These are phyloP conservation scores for Fusarium sp. DNA, from an alignment of 2,329 filamentous ascomycete genomes.

Conservation along the genomic window DNA sequence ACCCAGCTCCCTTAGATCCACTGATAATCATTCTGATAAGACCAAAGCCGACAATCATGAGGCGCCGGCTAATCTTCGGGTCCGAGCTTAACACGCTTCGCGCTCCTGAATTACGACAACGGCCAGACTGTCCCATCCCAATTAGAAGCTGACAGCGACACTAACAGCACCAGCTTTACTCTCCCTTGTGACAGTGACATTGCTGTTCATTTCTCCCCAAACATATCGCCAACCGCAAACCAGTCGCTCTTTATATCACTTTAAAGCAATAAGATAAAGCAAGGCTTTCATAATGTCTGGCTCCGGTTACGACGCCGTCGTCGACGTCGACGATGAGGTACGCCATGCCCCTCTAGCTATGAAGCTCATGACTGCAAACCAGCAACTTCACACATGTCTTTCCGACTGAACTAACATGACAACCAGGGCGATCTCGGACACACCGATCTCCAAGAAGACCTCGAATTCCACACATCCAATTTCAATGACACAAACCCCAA, in stretches of 20 bases:
- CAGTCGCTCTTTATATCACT: neutral
- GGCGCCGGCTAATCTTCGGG: constrained; percentile 46
- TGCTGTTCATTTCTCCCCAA: constrained; percentile 16
- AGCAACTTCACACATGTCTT: neutral
- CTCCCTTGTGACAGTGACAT: constrained; percentile 28
- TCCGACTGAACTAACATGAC: constrained; percentile 27
- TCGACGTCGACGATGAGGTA: constrained; percentile 97
- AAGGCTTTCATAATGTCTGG: constrained; percentile 72
- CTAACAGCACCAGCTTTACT: constrained; percentile 23
- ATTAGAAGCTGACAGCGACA: constrained; percentile 39
- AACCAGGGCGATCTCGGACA: constrained; percentile 92
- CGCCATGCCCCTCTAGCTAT: constrained; percentile 20
- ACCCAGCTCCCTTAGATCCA: constrained; percentile 10
- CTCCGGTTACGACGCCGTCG: constrained; percentile 95
- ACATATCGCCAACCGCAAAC: neutral
- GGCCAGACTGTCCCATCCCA: constrained; percentile 49
- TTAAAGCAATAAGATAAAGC: neutral
- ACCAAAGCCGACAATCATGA: constrained; percentile 3
- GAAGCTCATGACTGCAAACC: constrained; percentile 15
- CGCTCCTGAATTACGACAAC: constrained; percentile 53
- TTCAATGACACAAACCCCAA: constrained; percentile 73
- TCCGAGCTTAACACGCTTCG: constrained; percentile 34
- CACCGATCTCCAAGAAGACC: constrained; percentile 97
- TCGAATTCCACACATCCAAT: constrained; percentile 97
- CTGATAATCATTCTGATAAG: constrained; percentile 19